A percentile compares a stretch with the other conserved stretches of the same genome.
Evolutionary conservation across 2,329 filamentous ascomycete species (phyloP).

Genomic region (Colletotrichum magnum): DNA sequence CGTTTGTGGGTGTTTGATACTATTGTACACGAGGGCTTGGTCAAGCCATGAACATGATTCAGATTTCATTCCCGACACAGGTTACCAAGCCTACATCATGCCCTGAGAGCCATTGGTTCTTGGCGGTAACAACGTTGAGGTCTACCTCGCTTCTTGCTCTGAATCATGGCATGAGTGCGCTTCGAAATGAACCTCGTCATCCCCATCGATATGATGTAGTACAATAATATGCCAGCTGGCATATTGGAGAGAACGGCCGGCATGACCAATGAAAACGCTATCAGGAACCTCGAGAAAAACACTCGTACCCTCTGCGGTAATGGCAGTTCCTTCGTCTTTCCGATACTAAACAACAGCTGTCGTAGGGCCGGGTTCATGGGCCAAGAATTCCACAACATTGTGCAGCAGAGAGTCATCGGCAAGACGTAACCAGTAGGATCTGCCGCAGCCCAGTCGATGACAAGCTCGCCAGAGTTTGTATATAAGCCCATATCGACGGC

Average conservation of each 20-base stretch:
- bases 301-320: conserved; percentile 12
- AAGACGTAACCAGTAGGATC: conserved; percentile 65
- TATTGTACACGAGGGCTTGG: conserved; percentile 39
- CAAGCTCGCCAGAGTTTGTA: conserved; percentile 66
- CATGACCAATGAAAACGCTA: conserved; percentile 42
- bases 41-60: conserved; percentile 14
- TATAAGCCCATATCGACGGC: conserved; percentile 46
- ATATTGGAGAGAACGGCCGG: conserved; percentile 53
- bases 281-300: conserved; percentile 19
- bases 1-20: conserved; percentile 29
- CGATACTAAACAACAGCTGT: conserved; percentile 13
- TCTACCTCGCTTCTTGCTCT: not conserved
- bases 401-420: conserved; percentile 48
- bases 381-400: conserved; percentile 8
- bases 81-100: not conserved
- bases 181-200: not conserved
- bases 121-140: not conserved
- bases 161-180: not conserved
- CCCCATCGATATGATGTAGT: conserved; percentile 52
- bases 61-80: conserved; percentile 1
- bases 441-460: conserved; percentile 65
- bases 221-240: conserved; percentile 58
- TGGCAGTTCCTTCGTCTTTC: not conserved
- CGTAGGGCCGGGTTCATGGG: conserved; percentile 15
- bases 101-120: not conserved